Percentiles rank a stretch among this genome's conserved stretches.
Conservation (phyloP, 495 filamentous ascomycete species). For the Penicillium silybi region DNA sequence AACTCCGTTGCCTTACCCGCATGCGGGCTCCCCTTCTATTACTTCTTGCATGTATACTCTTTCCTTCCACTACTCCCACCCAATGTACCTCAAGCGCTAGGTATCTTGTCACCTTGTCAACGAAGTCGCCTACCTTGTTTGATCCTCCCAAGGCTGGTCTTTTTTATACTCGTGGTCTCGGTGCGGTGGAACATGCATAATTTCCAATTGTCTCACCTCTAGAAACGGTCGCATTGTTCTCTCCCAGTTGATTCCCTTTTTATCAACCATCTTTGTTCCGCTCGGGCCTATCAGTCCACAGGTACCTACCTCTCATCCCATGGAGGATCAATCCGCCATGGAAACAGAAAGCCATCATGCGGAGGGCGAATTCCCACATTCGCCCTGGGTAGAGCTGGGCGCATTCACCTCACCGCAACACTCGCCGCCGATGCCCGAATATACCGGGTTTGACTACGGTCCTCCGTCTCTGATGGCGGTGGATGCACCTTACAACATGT, state of each 20-base stretch:
- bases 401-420: conserved; percentile 42
- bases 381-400: conserved; percentile 51
- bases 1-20: conserved; percentile 36
- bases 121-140: not conserved
- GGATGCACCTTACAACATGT: conserved; percentile 41
- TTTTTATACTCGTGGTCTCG: not conserved
- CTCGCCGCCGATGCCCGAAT: conserved; percentile 42
- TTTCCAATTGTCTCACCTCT: conserved; percentile 29
- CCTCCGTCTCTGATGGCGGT: conserved; percentile 33
- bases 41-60: conserved; percentile 28
- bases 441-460: conserved; percentile 40
- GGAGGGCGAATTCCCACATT: conserved; percentile 48
- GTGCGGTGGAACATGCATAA: conserved; percentile 34
- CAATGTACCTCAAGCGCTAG: not conserved
- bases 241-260: not conserved
- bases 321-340: conserved; percentile 31
- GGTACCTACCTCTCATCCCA: conserved; percentile 2
- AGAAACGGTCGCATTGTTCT: conserved; percentile 23
- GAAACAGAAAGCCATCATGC: conserved; percentile 43
- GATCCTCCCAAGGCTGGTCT: not conserved
- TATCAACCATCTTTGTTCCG: not conserved
- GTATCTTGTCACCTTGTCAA: conserved; percentile 1
- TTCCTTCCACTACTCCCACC: conserved; percentile 3
- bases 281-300: conserved; percentile 5
- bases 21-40: conserved; percentile 21